Evolutionary conservation across 441 rosid genomes (phyloP).

Genomic region (Populus hybrid): DNA sequence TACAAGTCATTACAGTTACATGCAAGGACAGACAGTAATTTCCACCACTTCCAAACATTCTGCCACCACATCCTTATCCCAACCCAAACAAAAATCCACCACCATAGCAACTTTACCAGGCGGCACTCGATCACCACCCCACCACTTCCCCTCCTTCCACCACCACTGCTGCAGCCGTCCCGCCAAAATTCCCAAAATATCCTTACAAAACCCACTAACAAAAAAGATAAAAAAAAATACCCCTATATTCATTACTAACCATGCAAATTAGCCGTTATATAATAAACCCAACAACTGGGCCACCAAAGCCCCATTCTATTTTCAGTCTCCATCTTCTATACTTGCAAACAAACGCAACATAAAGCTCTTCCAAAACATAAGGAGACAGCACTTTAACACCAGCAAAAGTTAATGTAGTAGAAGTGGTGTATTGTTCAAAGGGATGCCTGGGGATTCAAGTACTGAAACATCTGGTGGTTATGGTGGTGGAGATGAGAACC

Average conservation of each 20-base stretch:
- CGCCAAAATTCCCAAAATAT: constrained; percentile 32
- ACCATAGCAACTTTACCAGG: constrained; percentile 15
- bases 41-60: not conserved
- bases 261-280: constrained; percentile 27
- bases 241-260: not conserved
- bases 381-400: constrained; percentile 3
- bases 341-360: constrained; percentile 4
- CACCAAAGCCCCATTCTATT: constrained; percentile 9
- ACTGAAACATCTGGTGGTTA: constrained; percentile 29
- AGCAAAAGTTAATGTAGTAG: constrained; percentile 10
- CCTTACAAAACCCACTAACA: constrained; percentile 12
- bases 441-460: constrained; percentile 68
- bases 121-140: constrained; percentile 16
- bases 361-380: constrained; percentile 9
- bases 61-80: constrained; percentile 29
- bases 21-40: constrained; percentile 14
- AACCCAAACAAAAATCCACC: constrained; percentile 8
- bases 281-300: constrained; percentile 17
- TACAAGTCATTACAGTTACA: not conserved
- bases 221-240: not conserved
- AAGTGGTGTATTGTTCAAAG: constrained; percentile 1
- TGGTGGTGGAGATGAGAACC: constrained; percentile 47
- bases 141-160: constrained; percentile 11
- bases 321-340: not conserved
- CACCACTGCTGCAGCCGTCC: not conserved